These are phyloP conservation scores for Pseudozyma thailandica DNA, from an alignment of 1,284 basidiomycete genomes.

Conservation along the genomic window DNA sequence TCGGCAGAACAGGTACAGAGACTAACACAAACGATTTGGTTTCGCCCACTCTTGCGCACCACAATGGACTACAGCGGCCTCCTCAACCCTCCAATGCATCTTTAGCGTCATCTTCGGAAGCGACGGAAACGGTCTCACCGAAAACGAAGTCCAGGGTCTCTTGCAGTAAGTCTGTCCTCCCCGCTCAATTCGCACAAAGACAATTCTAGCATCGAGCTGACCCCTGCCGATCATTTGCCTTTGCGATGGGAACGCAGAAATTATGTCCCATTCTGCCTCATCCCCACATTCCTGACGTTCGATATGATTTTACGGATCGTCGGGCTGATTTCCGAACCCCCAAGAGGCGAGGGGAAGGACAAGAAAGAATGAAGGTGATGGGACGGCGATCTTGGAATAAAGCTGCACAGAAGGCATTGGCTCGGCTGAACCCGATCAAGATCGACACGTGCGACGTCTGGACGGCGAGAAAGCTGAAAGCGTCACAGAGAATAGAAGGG, in stretches of 20 bases:
- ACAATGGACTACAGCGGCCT: constrained; percentile 26
- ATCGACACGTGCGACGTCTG: background rate
- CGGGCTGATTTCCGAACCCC: constrained; percentile 3
- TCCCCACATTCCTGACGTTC: constrained; percentile 31
- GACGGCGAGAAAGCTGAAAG: constrained; percentile 11
- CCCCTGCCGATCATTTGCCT: background rate
- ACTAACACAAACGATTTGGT: too few relatives aligned
- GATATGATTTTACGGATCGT: constrained; percentile 42
- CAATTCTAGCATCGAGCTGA: background rate
- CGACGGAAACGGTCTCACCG: constrained; percentile 22
- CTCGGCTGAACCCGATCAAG: background rate
- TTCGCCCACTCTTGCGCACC: background rate
- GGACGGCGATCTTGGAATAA: background rate
- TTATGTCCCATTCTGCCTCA: constrained; percentile 42
- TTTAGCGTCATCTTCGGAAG: constrained; percentile 35
- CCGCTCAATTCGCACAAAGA: background rate
- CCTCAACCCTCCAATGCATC: constrained; percentile 49
- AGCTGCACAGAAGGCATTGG: background rate
- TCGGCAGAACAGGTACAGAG: too few relatives aligned
- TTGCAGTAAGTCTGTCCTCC: constrained; percentile 30
- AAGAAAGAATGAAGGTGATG: constrained; percentile 5
- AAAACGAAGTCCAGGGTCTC: constrained; percentile 13
- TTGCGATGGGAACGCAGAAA: constrained; percentile 15
- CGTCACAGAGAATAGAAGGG: too few relatives aligned
- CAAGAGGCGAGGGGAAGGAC: background rate